These are phyloP conservation scores for Plectosphaerella sp. DNA, from an alignment of 2,329 filamentous ascomycete species.

Conservation along the genomic window DNA sequence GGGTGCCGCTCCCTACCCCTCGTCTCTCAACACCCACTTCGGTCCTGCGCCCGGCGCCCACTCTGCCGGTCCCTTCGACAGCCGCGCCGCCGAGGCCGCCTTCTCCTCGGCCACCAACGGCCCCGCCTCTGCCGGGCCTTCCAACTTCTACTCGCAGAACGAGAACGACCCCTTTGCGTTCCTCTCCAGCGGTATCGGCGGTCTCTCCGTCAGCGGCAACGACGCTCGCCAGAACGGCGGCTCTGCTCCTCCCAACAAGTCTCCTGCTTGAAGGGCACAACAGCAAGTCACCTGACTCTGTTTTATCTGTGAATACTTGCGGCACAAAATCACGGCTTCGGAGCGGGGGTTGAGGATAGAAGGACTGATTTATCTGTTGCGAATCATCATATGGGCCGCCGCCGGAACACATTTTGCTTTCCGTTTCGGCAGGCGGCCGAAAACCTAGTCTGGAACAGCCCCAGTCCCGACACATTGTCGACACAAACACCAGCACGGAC, in stretches of 20 bases:
- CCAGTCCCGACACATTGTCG: constrained; percentile 1
- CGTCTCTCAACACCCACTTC: constrained; percentile 77
- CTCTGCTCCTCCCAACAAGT: constrained; percentile 53
- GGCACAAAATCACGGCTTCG: constrained; percentile 26
- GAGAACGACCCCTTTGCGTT: constrained; percentile 78
- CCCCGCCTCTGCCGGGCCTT: constrained; percentile 69
- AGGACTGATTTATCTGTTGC: constrained; percentile 35
- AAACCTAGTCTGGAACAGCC: neutral
- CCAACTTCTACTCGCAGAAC: constrained; percentile 61
- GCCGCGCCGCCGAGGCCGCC: constrained; percentile 87
- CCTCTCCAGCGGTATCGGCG: constrained; percentile 68
- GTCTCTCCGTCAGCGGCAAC: constrained; percentile 64
- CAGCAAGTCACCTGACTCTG: constrained; percentile 11
- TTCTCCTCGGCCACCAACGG: constrained; percentile 87
- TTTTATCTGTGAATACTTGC: constrained; percentile 19
- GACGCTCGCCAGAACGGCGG: constrained; percentile 61
- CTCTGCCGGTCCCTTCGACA: constrained; percentile 84
- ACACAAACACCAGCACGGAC: neutral
- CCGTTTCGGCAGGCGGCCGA: neutral
- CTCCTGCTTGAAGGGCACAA: constrained; percentile 43
- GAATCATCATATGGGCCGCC: constrained; percentile 37
- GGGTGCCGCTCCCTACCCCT: constrained; percentile 72
- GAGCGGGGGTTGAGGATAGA: constrained; percentile 36
- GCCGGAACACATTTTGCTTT: constrained; percentile 24
- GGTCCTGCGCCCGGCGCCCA: constrained; percentile 73